Evolutionary conservation across 805 yeast species (phyloP).

Genomic region (Kodamaea jinghongensis): DNA sequence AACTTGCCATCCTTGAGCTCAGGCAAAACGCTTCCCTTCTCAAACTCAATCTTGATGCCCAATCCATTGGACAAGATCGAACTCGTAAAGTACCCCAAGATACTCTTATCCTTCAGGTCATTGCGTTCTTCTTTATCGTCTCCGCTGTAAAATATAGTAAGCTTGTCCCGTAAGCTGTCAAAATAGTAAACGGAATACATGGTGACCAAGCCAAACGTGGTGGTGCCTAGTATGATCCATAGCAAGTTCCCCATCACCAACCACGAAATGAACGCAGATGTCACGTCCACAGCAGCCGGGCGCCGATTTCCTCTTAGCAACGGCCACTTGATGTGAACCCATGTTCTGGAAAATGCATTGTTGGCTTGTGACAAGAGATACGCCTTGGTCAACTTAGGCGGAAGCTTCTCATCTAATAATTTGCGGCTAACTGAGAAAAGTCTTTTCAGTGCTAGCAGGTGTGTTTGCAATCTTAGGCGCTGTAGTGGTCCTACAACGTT

Average conservation of each 20-base stretch:
- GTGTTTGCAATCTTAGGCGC: too few species aligned
- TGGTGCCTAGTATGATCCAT: slow-evolving; percentile 56
- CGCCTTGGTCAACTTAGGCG: slow-evolving; percentile 13
- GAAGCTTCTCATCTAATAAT: background rate
- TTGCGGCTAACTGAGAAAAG: too few species aligned
- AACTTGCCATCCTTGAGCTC: slow-evolving; percentile 50
- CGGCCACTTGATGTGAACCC: slow-evolving; percentile 47
- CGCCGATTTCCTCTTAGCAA: slow-evolving; percentile 47
- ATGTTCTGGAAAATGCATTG: slow-evolving; percentile 28
- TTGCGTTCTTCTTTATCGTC: slow-evolving; percentile 22
- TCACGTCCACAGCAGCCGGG: slow-evolving; percentile 46
- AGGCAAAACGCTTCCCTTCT: slow-evolving; percentile 39
- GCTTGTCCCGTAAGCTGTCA: slow-evolving; percentile 21
- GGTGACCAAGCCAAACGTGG: slow-evolving; percentile 50
- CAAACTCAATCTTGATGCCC: slow-evolving; percentile 36
- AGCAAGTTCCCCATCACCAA: slow-evolving; percentile 54
- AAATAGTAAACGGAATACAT: slow-evolving; percentile 43
- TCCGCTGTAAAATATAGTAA: background rate
- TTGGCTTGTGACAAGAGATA: slow-evolving; percentile 29
- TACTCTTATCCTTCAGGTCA: slow-evolving; percentile 19
- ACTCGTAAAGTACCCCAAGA: slow-evolving; percentile 33
- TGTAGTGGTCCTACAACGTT: too few species aligned
- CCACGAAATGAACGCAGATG: slow-evolving; percentile 55
- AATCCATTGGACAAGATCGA: slow-evolving; percentile 39
- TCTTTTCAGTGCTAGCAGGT: too few species aligned